Evolutionary conservation across 1,139 yeast genomes (phyloP).

Genomic region (Suhomyces bokatorum): DNA sequence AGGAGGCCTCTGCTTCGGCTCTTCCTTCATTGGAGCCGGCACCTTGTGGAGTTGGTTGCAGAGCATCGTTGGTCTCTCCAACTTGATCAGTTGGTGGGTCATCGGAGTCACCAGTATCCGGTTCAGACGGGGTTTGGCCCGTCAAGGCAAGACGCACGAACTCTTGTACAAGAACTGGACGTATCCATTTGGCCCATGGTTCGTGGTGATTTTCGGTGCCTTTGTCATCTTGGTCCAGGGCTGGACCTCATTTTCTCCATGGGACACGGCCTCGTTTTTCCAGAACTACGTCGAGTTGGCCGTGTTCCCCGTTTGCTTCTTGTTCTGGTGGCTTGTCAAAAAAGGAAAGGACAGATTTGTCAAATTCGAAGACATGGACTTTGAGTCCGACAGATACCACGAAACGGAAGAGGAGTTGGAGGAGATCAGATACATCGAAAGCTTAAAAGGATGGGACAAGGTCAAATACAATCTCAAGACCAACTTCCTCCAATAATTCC

Average conservation of each 20-base stretch:
- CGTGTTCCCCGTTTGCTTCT: slow-evolving; percentile 38
- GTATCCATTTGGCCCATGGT: slow-evolving; percentile 45
- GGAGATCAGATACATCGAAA: slow-evolving; percentile 38
- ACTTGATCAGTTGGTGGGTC: slow-evolving; percentile 45
- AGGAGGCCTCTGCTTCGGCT: slow-evolving; percentile 46
- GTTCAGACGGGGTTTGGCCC: slow-evolving; percentile 39
- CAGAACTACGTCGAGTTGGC: slow-evolving; percentile 40
- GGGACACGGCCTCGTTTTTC: slow-evolving; percentile 34
- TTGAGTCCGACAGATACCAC: slow-evolving; percentile 57
- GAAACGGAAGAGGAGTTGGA: slow-evolving; percentile 51
- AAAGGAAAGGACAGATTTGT: slow-evolving; percentile 50
- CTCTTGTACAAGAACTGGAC: slow-evolving; percentile 43
- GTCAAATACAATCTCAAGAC: slow-evolving; percentile 33
- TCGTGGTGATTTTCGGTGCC: slow-evolving; percentile 35
- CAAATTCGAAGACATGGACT: slow-evolving; percentile 57
- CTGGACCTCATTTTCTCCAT: slow-evolving; percentile 58
- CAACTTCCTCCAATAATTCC: slow-evolving; percentile 2
- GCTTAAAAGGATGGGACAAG: slow-evolving; percentile 49
- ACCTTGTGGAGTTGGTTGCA: slow-evolving; percentile 48
- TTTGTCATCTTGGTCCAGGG: slow-evolving; percentile 44
- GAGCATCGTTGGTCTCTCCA: slow-evolving; percentile 45
- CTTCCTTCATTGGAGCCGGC: slow-evolving; percentile 46
- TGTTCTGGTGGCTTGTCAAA: slow-evolving; percentile 47
- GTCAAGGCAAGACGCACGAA: slow-evolving; percentile 38
- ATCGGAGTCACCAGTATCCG: slow-evolving; percentile 42